Conservation (phyloP, 345 rosid species). For the Iberis pinnata region DNA sequence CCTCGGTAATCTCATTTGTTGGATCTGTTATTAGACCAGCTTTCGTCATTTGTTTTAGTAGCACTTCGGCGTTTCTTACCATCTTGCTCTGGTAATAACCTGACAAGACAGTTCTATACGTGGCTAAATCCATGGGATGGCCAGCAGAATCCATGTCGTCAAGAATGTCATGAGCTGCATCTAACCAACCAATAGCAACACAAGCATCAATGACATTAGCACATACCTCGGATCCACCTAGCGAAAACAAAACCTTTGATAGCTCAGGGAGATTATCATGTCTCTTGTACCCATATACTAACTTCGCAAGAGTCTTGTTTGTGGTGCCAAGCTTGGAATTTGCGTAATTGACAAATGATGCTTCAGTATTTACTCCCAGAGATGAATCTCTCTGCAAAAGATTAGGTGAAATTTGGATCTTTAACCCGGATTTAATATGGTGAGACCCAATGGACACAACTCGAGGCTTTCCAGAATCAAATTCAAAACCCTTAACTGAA, state of each 20-base stretch:
- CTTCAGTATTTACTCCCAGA: slow-evolving; percentile 31
- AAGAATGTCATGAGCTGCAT: slow-evolving; percentile 81
- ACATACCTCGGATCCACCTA: slow-evolving; percentile 32
- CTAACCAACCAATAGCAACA: slow-evolving; percentile 59
- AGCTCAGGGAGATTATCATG: slow-evolving; percentile 43
- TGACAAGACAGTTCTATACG: slow-evolving; percentile 41
- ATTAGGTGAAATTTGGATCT: slow-evolving; percentile 47
- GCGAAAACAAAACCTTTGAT: slow-evolving; percentile 41
- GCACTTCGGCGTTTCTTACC: slow-evolving; percentile 56
- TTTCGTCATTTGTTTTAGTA: slow-evolving; percentile 50
- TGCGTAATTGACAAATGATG: slow-evolving; percentile 36
- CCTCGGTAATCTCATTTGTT: slow-evolving; percentile 29
- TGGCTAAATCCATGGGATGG: slow-evolving; percentile 27
- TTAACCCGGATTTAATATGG: slow-evolving; percentile 54
- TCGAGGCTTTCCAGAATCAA: slow-evolving; percentile 27
- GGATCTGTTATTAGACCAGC: slow-evolving; percentile 35
- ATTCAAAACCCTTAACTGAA: slow-evolving; percentile 24
- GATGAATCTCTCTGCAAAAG: slow-evolving; percentile 45
- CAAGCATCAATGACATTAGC: slow-evolving; percentile 52
- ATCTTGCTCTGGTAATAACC: slow-evolving; percentile 48
- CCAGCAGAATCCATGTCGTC: slow-evolving; percentile 64
- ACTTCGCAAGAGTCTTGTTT: slow-evolving; percentile 54
- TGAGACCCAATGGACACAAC: slow-evolving; percentile 68
- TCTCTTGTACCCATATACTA: slow-evolving; percentile 52
- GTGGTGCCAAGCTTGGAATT: slow-evolving; percentile 46